Percentiles rank a stretch among this genome's conserved stretches.
These are phyloP conservation scores for Arthrobotrys musiformis DNA, from an alignment of 2,329 filamentous ascomycete genomes.

Conservation along the genomic window DNA sequence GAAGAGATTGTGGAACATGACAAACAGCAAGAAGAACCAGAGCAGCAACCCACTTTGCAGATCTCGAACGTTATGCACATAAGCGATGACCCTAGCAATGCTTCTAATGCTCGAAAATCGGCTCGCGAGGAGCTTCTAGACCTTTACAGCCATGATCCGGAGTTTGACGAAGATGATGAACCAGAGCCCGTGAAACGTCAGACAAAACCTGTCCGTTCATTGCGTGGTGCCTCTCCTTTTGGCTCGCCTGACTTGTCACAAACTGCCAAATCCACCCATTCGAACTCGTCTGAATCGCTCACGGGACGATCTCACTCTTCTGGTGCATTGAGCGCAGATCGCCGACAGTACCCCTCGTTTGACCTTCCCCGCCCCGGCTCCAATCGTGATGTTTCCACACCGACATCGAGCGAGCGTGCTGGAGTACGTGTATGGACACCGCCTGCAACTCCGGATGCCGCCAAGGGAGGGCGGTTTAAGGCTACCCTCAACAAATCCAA, in stretches of 20 bases:
- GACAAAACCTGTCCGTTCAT: constrained; percentile 39
- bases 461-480: constrained; percentile 56
- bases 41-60: background rate
- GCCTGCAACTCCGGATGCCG: constrained; percentile 58
- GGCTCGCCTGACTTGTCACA: constrained; percentile 44
- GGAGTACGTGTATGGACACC: constrained; percentile 58
- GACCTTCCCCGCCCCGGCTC: constrained; percentile 42
- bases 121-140: constrained; percentile 50
- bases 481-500: constrained; percentile 60
- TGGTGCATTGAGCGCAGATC: constrained; percentile 36
- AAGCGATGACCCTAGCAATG: constrained; percentile 1
- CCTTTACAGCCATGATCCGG: constrained; percentile 47
- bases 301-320: constrained; percentile 41
- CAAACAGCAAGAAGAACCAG: constrained; percentile 1
- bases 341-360: constrained; percentile 42
- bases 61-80: constrained; percentile 6
- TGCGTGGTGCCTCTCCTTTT: constrained; percentile 41
- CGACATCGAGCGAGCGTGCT: constrained; percentile 41
- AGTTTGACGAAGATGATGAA: constrained; percentile 45
- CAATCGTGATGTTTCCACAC: constrained; percentile 42
- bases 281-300: constrained; percentile 42
- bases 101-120: constrained; percentile 30
- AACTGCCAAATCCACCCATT: constrained; percentile 44
- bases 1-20: constrained; percentile 31
- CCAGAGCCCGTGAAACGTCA: constrained; percentile 50